Conservation (phyloP, 768 basidiomycete genomes). For the Suillus subalutaceus region DNA sequence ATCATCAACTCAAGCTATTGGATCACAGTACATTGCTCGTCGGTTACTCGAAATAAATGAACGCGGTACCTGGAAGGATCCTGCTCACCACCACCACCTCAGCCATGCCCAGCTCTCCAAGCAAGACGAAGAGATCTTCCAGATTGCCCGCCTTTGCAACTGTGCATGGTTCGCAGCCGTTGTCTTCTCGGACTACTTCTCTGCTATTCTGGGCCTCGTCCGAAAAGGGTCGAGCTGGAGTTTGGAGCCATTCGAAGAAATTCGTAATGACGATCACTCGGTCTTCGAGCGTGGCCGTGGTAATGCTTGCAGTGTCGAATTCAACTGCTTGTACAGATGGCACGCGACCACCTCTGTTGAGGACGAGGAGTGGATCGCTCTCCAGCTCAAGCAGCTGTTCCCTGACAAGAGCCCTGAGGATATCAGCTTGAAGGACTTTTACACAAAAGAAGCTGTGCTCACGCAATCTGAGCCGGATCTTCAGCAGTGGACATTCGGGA, state of each 20-base stretch:
- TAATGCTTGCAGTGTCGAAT: conserved; percentile 86
- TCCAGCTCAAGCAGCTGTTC: conserved; percentile 56
- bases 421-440: conserved; percentile 54
- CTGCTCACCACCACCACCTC: conserved; percentile 43
- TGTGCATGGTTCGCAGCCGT: conserved; percentile 78
- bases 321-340: conserved; percentile 86
- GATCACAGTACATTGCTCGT: conserved; percentile 70
- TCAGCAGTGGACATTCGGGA: conserved; percentile 68
- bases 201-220: conserved; percentile 76
- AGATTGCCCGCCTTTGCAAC: conserved; percentile 77
- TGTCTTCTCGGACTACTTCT: conserved; percentile 86
- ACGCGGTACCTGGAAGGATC: conserved; percentile 62
- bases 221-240: conserved; percentile 78
- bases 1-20: background rate
- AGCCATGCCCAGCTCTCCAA: conserved; percentile 39
- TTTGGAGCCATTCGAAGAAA: conserved; percentile 75
- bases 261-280: conserved; percentile 61
- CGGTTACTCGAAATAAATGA: conserved; percentile 84
- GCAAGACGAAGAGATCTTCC: conserved; percentile 84
- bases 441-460: conserved; percentile 41
- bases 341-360: conserved; percentile 76
- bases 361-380: conserved; percentile 71
- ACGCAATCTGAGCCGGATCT: conserved; percentile 47
- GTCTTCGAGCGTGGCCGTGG: conserved; percentile 80
- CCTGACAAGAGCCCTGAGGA: conserved; percentile 52